Percentiles rank a stretch among this genome's conserved stretches.
Conservation (phyloP, 2,329 filamentous ascomycete species). For the Furcasterigmium furcatum region DNA sequence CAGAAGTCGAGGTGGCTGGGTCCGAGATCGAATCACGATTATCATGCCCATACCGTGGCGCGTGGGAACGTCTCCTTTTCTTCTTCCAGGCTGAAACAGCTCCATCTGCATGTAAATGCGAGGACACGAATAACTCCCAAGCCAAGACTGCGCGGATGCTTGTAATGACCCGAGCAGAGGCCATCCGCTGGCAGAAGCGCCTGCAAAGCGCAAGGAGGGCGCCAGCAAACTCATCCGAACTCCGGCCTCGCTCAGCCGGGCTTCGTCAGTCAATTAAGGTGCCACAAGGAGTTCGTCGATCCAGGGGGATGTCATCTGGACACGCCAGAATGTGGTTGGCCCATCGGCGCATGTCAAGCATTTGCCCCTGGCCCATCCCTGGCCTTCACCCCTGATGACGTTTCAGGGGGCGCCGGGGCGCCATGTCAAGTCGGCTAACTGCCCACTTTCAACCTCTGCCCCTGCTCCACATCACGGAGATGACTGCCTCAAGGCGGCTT, state of each 20-base stretch:
- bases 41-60: no score
- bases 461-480: slow-evolving; percentile 1
- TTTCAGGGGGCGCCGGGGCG: background rate
- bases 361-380: background rate
- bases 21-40: no score
- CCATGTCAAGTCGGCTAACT: background rate
- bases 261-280: background rate
- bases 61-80: no score
- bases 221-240: background rate
- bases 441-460: background rate
- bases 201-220: no score
- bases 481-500: background rate
- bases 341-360: background rate
- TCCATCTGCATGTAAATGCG: no score
- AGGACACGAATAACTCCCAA: no score
- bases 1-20: no score
- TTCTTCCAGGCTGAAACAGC: no score
- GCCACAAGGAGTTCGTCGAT: background rate
- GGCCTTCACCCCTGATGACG: background rate
- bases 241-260: background rate
- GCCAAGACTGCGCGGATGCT: no score
- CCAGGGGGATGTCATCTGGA: background rate
- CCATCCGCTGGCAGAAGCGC: no score
- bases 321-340: background rate
- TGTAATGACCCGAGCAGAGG: no score